Evolutionary conservation across 306 rosid genomes (phyloP).

Genomic region (Quercus cerris): DNA sequence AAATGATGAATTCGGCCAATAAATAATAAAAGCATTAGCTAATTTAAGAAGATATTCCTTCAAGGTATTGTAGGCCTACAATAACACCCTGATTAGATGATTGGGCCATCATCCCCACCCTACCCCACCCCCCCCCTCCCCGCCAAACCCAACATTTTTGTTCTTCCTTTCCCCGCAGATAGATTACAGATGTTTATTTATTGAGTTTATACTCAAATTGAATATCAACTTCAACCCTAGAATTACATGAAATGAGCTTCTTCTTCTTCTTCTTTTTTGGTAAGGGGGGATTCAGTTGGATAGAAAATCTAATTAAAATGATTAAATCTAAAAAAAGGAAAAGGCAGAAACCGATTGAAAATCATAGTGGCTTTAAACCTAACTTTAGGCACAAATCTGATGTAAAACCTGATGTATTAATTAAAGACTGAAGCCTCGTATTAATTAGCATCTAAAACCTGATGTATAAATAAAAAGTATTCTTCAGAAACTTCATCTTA

Average conservation of each 20-base stretch:
- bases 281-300: too few species aligned
- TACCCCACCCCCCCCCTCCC: too few species aligned
- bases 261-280: too few species aligned
- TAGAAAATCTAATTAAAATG: too few species aligned
- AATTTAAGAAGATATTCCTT: not conserved
- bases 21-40: slow-evolving; percentile 7
- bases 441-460: slow-evolving; percentile 16
- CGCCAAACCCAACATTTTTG: too few species aligned
- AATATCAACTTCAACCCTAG: not conserved
- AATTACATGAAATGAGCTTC: not conserved
- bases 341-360: not conserved
- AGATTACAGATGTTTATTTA: too few species aligned
- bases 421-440: slow-evolving; percentile 9
- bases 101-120: too few species aligned
- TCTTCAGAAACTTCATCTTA: slow-evolving; percentile 29
- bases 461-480: slow-evolving; percentile 8
- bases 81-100: too few species aligned
- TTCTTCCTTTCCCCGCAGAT: not conserved
- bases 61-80: not conserved
- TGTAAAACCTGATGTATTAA: not conserved
- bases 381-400: not conserved
- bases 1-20: slow-evolving; percentile 5
- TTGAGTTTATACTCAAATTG: too few species aligned
- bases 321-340: not conserved
- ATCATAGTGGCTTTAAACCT: not conserved